phyloP scores from a whole-genome alignment of 148 eudicot genomes.

The Vaccinium darrowii region DNA sequence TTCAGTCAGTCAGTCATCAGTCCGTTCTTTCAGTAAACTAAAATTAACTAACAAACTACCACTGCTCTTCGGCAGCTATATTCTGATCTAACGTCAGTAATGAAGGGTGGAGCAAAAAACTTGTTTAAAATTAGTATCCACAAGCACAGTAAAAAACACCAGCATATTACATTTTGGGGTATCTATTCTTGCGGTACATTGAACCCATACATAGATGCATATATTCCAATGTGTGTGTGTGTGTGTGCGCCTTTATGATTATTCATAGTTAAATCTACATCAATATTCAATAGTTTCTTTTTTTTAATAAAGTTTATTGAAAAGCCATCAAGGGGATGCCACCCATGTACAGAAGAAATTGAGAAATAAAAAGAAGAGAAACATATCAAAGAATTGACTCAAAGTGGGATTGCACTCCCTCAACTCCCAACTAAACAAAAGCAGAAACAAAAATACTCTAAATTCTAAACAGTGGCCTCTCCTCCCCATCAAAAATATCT shows the following conservation, averaged over 20 bases:
- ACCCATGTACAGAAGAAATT: too few species aligned
- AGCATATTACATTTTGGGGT: neutral
- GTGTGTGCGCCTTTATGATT: neutral
- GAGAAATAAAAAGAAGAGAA: too few species aligned
- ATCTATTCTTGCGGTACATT: neutral
- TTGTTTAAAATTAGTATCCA: neutral
- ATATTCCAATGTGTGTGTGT: neutral
- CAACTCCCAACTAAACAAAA: too few species aligned
- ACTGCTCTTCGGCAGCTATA: neutral
- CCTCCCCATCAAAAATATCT: too few species aligned
- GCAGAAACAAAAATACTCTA: too few species aligned
- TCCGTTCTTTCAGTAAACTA: neutral
- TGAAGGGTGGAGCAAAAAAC: neutral
- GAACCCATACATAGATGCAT: neutral
- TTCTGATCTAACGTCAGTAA: neutral
- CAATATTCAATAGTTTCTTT: too few species aligned
- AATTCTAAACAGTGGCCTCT: too few species aligned
- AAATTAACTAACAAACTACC: neutral
- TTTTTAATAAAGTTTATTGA: too few species aligned
- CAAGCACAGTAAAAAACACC: neutral
- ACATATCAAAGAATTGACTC: too few species aligned
- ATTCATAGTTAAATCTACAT: neutral
- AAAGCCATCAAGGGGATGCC: too few species aligned
- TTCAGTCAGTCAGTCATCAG: conserved; percentile 5
- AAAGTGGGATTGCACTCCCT: too few species aligned